Base-by-base conservation (phyloP, 352 stramenopile genomes). In the Globisporangium uncinulatum region DNA sequence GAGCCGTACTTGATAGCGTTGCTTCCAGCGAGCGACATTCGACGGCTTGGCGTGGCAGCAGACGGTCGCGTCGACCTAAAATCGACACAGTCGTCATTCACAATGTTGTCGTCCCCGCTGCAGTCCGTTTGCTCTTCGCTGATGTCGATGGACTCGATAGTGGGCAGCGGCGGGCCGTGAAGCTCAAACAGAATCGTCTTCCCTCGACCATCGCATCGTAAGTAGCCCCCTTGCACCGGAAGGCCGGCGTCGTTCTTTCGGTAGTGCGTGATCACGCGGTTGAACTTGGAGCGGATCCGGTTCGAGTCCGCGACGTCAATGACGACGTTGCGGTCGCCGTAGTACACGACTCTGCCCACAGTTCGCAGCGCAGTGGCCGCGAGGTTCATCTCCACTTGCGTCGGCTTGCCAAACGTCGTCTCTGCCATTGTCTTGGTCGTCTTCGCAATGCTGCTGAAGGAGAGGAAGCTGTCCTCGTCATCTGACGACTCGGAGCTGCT, bases 241-340 rank as follows among this genome's bases (percentile, higher is more conserved):
- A 66, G 56, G 1, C 31, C 50, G 31, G 72, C 48, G 42, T 88
- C 83, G 43, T 76, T 79, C 65, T 92, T 91, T 57, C 76, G 76
- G 37, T 83, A 89, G 54, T 90, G 79, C 13, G 82, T 92, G 48
- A 94, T 78, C 21, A 94, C 74, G 34, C 79, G 82, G 37, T 94
- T 91, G 59, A 94, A 91, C 63, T 90, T 92, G 42, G 78, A 89
- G 20, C 80, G 78, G 24, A 86, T 62, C 8, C 84, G 82, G 50
- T 94, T 92, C 54, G 82, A 92, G 63, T 94, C 78, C 1, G 71
- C 80, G 8, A 94, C 81, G 52, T 91, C 76, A 43, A 94, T 89
- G 29, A 90, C 74, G 10, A 94, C 62, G 43, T 92, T 90, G 0
- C 57, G 57, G 59, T 94, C 82, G 14, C 80, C 82, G 53, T 90